phyloP scores from a whole-genome alignment of 305 asterid species.

The Solanum aculeatissimum region DNA sequence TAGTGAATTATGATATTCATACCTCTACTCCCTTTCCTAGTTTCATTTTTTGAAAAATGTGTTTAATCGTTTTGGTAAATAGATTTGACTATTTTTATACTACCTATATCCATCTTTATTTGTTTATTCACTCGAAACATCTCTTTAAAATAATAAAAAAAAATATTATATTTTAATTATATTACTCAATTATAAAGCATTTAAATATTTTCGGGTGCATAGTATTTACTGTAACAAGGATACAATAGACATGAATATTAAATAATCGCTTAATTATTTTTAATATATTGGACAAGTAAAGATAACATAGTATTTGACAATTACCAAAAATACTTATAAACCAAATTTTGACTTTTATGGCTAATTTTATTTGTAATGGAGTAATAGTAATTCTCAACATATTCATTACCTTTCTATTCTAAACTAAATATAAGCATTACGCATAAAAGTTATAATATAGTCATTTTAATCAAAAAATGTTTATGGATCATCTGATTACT shows the following conservation, averaged over 20 bases:
- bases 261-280: not conserved
- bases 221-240: no score
- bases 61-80: no score
- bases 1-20: not conserved
- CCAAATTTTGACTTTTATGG: no score
- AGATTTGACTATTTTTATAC: not conserved
- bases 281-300: not conserved
- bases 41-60: no score
- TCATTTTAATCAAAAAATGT: no score
- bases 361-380: no score
- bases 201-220: not conserved
- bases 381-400: no score
- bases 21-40: not conserved
- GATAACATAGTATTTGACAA: no score
- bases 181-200: not conserved
- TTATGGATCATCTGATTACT: not conserved
- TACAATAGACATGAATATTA: not conserved
- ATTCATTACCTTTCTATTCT: no score
- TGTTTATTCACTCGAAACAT: not conserved
- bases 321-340: no score
- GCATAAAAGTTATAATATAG: no score
- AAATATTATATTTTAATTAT: not conserved
- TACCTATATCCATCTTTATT: not conserved
- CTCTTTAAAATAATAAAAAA: not conserved
- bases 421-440: no score